Conservation (phyloP, 2,329 filamentous ascomycete species). For the Dothideomycetes sp. region DNA sequence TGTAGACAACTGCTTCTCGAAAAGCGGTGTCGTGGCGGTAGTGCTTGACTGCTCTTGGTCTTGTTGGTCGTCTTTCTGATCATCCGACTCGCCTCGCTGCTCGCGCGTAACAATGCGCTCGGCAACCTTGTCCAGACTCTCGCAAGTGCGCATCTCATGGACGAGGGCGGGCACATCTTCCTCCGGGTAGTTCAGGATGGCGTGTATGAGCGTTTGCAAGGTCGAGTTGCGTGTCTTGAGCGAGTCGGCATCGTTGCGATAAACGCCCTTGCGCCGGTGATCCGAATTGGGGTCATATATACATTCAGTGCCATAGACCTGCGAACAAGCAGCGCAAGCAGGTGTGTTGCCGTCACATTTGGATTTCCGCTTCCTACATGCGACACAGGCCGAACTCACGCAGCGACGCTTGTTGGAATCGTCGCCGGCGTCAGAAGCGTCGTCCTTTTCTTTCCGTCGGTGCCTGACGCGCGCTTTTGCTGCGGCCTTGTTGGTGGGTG, state of each 20-base stretch:
- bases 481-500: neutral
- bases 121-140: slow-evolving; percentile 58
- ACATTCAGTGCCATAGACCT: slow-evolving; percentile 83
- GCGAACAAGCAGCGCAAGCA: slow-evolving; percentile 90
- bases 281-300: slow-evolving; percentile 95
- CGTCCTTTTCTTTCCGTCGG: slow-evolving; percentile 13
- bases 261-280: slow-evolving; percentile 91
- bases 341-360: slow-evolving; percentile 82
- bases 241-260: slow-evolving; percentile 84
- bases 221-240: slow-evolving; percentile 81
- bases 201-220: slow-evolving; percentile 83
- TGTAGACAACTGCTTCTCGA: slow-evolving; percentile 75
- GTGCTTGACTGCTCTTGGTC: slow-evolving; percentile 22
- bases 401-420: slow-evolving; percentile 36
- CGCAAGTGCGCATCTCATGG: slow-evolving; percentile 78
- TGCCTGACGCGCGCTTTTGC: slow-evolving; percentile 13
- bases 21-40: slow-evolving; percentile 25
- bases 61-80: slow-evolving; percentile 31
- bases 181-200: slow-evolving; percentile 83
- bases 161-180: slow-evolving; percentile 76
- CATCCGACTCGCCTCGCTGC: slow-evolving; percentile 36
- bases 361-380: slow-evolving; percentile 28
- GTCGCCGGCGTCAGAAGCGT: slow-evolving; percentile 24
- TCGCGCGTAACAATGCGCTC: slow-evolving; percentile 49
- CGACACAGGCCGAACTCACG: slow-evolving; percentile 29